Base-by-base conservation (phyloP, 2,329 filamentous ascomycete species). In the Aspergillus sp. region DNA sequence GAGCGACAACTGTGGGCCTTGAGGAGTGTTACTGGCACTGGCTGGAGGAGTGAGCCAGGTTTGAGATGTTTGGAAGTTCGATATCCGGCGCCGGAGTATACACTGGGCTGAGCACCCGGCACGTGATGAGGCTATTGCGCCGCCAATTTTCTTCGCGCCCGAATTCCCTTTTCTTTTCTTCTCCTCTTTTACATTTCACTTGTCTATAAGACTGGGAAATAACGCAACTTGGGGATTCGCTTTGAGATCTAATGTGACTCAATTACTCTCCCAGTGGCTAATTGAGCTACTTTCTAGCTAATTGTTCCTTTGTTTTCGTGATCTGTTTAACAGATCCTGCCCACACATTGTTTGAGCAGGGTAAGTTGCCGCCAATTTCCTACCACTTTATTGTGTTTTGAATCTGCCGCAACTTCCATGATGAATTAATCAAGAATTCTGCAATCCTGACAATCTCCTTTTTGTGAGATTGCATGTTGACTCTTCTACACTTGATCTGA, bases 401-500 rank as follows among this genome's bases (percentile, higher is more conserved):
- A 7, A 30, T 13, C 30, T 53, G 19, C 10, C 32, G 21, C 51
- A 41, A n/a, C 39, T 17, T 52, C 48, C 52, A 71, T 71, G 77
- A 79, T 78, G 75, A 79, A 68, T 69, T 63, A 65, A 67, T 68
- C 66, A 75, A 75, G 77, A 79, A 74, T 79, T 79, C 77, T 79
- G 77, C 77, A 79, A 79, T 78, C 63, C 77, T 57, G 75, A 79
- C 76, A 78, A 68, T 74, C 75, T 75, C 75, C 59, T 61, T 58
- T 60, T 57, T 69, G 76, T 73, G 77, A 76, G 75, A 75, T 75
- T 78, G 76, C 57, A 62, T 78, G 77, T 78, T 73, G 77, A 79
- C 75, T 68, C 62, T 73, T 75, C 76, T 79, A 79, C 77, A 79
- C 77, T 79, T 79, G 77, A 79, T 74, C 77, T 79, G 77, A 79